Evolutionary conservation across 1,284 basidiomycete genomes (phyloP).

Genomic region (Calocybe gambosa): DNA sequence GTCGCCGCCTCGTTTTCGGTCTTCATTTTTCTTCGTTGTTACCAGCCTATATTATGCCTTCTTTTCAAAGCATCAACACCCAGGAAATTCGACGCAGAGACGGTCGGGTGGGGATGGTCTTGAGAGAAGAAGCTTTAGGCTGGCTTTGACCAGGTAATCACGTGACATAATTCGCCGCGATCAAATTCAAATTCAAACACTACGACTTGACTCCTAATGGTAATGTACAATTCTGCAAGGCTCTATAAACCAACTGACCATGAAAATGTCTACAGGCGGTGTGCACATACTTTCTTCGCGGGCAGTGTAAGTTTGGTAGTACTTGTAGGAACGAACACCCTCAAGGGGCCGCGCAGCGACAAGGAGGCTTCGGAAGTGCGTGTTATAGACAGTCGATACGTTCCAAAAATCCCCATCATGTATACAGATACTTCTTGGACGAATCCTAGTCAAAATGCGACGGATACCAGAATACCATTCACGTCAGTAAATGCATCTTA

Average conservation of each 20-base stretch:
- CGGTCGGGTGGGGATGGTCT: no score
- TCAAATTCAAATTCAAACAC: no score
- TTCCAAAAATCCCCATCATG: not conserved
- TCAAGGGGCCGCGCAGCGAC: slow-evolving; percentile 22
- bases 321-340: slow-evolving; percentile 68
- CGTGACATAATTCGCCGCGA: no score
- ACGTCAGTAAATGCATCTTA: slow-evolving; percentile 26
- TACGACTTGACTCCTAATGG: slow-evolving; percentile 8
- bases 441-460: slow-evolving; percentile 18
- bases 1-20: slow-evolving; percentile 15
- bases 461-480: slow-evolving; percentile 28
- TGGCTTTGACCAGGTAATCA: no score
- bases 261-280: slow-evolving; percentile 22
- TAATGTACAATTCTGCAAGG: not conserved
- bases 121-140: no score
- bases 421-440: slow-evolving; percentile 32
- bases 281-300: slow-evolving; percentile 63
- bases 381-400: slow-evolving; percentile 4
- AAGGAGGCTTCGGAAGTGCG: slow-evolving; percentile 32
- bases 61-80: not conserved
- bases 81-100: not conserved
- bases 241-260: not conserved
- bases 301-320: slow-evolving; percentile 63
- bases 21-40: slow-evolving; percentile 14
- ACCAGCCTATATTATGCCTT: not conserved